Evolutionary conservation across 345 rosid genomes (phyloP).

Genomic region (Dimocarpus longan): DNA sequence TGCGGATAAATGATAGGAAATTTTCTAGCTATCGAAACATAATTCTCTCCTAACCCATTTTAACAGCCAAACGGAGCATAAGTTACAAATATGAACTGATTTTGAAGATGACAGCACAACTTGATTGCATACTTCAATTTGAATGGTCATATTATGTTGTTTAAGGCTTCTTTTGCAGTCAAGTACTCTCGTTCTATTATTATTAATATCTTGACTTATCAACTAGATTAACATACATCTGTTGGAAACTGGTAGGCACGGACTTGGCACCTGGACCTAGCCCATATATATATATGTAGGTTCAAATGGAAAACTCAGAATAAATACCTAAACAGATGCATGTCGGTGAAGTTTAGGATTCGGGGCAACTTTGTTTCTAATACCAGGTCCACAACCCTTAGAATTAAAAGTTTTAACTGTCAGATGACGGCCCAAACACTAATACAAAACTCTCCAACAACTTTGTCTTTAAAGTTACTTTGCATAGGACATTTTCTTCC

Average conservation of each 20-base stretch:
- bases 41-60: neutral
- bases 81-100: neutral
- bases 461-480: neutral
- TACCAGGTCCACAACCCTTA: neutral
- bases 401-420: neutral
- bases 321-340: neutral
- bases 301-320: neutral
- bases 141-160: neutral
- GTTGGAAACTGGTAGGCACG: neutral
- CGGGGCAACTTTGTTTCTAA: neutral
- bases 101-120: neutral
- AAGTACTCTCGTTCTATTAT: neutral
- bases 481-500: neutral
- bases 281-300: neutral
- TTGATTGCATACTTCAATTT: neutral
- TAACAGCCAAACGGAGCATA: neutral
- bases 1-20: too few species aligned
- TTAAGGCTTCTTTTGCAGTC: neutral
- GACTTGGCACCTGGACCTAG: neutral
- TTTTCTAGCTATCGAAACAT: too few species aligned
- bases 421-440: neutral
- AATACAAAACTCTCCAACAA: neutral
- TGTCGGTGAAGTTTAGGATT: neutral
- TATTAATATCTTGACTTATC: neutral
- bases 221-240: neutral